A percentile compares a stretch with the other conserved stretches of the same genome.
These are phyloP conservation scores for Colletotrichum lini DNA, from an alignment of 2,329 filamentous ascomycete species.

Conservation along the genomic window DNA sequence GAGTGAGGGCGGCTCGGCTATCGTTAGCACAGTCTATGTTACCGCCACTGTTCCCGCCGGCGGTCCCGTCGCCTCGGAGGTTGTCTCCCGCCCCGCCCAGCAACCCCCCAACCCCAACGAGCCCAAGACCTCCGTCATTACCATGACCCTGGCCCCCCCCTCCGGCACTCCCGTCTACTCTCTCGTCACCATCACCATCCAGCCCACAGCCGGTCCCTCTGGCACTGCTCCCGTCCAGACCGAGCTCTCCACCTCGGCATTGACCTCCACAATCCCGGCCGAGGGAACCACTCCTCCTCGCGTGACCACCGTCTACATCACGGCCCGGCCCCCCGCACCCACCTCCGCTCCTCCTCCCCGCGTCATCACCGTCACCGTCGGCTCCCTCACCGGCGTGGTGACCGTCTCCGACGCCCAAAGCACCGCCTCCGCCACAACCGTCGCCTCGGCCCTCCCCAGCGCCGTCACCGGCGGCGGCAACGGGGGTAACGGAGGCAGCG, in stretches of 20 bases:
- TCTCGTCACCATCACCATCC: constrained; percentile 39
- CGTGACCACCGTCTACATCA: constrained; percentile 38
- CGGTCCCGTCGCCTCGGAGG: constrained; percentile 2
- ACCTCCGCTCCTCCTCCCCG: constrained; percentile 19
- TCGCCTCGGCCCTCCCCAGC: constrained; percentile 29
- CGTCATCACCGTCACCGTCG: constrained; percentile 42
- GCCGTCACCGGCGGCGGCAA: constrained; percentile 16
- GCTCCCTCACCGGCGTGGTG: constrained; percentile 36
- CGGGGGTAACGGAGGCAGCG: constrained; percentile 12
- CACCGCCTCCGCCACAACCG: constrained; percentile 21
- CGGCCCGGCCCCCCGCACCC: constrained; percentile 25
- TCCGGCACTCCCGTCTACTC: constrained; percentile 28
- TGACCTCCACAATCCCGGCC: constrained; percentile 37
- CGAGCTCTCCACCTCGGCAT: constrained; percentile 24
- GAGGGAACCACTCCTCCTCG: constrained; percentile 26
- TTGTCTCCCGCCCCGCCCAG: constrained; percentile 12
- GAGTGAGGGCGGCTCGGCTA: constrained; percentile 17
- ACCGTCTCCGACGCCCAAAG: constrained; percentile 39
- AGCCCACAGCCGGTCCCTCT: constrained; percentile 31
- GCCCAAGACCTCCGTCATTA: constrained; percentile 40
- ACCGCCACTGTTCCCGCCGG: constrained; percentile 3
- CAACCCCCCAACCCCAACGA: constrained; percentile 26
- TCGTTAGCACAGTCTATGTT: constrained; percentile 27
- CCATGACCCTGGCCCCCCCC: constrained; percentile 36
- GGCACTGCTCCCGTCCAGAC: constrained; percentile 22